Base-by-base conservation (phyloP, 768 basidiomycete species). In the Mycena pura region DNA sequence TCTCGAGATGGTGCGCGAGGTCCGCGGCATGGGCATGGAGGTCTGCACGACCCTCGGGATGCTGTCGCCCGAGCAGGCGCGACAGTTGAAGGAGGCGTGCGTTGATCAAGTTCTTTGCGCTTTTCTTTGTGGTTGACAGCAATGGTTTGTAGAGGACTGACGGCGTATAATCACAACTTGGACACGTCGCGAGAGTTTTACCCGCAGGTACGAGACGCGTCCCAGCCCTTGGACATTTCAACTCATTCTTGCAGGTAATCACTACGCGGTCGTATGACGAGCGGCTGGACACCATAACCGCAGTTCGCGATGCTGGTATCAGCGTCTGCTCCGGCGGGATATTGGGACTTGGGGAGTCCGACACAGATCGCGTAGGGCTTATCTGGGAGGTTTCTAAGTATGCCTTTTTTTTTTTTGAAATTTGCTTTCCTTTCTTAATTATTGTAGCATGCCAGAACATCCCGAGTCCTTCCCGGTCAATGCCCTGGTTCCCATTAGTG, bases 401-500 rank as follows among this genome's bases (percentile, higher is more conserved):
- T 72, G 88, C 77, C 10, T 34, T 27, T 48, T 17, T 54, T 17
- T 43, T 43, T 54, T 56, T 36, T 34, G 19, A 17, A 46, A 14
- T 19, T 52, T 27, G 24, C 27, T 51, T 41, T 64, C 60, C 69
- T 34, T 70, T 57, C 25, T 40, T 36, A 53, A 43, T 41, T 52
- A 45, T 49, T 57, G 8, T 67, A 96, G 94, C 71, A 89, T 97
- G 85, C 89, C 92, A 38, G 92, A 96, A 73, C 94, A 98, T 69
- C 96, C 96, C n/a, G 96, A 99, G 74, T 96, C 93, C 5, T 99
- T 99, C 82, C 96, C 96, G 0, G 96, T 99, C 61, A 99, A 99
- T 74, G 96, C 96, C 14, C 83, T 99, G 57, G 96, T 99, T 2
- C 95, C 96, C 14, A 98, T 99, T 62, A 83, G 90, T 65, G 96